Evolutionary conservation across 257 asterid genomes (phyloP).

Genomic region (Nicotiana benthamiana): DNA sequence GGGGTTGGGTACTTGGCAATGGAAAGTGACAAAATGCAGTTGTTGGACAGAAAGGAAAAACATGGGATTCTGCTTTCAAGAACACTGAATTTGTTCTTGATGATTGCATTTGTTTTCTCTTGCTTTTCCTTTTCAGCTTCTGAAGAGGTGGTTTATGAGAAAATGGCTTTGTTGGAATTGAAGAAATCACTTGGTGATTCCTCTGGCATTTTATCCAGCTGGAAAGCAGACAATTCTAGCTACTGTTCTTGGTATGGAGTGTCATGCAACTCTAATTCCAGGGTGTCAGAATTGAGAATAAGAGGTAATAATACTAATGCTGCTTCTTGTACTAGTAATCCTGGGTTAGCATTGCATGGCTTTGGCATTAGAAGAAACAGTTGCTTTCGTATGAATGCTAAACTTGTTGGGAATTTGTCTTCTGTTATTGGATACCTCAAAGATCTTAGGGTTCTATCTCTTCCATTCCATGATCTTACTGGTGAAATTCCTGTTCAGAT

Average conservation of each 20-base stretch:
- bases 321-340: conserved; percentile 49
- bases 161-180: conserved; percentile 72
- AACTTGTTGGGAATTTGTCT: conserved; percentile 50
- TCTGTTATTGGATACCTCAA: conserved; percentile 39
- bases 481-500: conserved; percentile 67
- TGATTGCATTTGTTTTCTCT: conserved; percentile 39
- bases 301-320: conserved; percentile 55
- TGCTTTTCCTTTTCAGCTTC: conserved; percentile 36
- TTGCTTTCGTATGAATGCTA: conserved; percentile 31
- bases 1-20: neutral
- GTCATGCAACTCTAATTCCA: conserved; percentile 50
- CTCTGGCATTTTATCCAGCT: conserved; percentile 45
- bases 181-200: conserved; percentile 68
- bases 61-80: neutral
- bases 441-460: conserved; percentile 56
- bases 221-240: conserved; percentile 40
- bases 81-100: conserved; percentile 16
- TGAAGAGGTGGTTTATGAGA: conserved; percentile 38
- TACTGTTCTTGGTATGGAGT: conserved; percentile 81
- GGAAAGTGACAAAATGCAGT: neutral
- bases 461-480: conserved; percentile 66
- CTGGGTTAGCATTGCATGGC: conserved; percentile 65
- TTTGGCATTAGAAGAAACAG: conserved; percentile 56
- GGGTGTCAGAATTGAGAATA: conserved; percentile 61
- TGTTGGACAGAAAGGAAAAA: neutral